phyloP scores from a whole-genome alignment of 352 stramenopile species.

The Pythium plurisporium region DNA sequence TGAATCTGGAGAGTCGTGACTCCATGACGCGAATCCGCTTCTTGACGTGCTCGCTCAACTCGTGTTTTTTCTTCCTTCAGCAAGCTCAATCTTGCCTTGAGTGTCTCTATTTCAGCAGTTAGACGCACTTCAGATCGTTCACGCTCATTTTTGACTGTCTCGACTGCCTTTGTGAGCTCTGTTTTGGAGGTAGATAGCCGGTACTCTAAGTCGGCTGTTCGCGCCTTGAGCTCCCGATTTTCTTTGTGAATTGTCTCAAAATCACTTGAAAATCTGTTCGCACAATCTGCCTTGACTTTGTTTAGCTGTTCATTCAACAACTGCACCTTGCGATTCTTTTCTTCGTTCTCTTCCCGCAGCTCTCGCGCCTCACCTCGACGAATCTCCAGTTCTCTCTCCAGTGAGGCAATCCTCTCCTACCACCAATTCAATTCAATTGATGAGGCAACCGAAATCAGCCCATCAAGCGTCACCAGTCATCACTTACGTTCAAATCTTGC shows the following conservation, averaged over 20 bases:
- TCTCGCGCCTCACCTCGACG: slow-evolving; percentile 52
- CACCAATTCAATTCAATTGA: too few relatives aligned
- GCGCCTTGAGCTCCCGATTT: slow-evolving; percentile 57
- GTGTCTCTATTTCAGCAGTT: slow-evolving; percentile 54
- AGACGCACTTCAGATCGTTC: slow-evolving; percentile 51
- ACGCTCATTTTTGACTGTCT: slow-evolving; percentile 37
- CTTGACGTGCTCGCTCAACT: slow-evolving; percentile 42
- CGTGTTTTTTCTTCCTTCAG: slow-evolving; percentile 64
- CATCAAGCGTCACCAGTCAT: too few relatives aligned
- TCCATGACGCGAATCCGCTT: slow-evolving; percentile 40
- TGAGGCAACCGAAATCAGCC: too few relatives aligned
- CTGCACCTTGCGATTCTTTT: slow-evolving; percentile 58
- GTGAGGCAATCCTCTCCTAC: slow-evolving; percentile 17
- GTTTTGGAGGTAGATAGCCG: slow-evolving; percentile 39
- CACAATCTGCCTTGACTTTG: slow-evolving; percentile 69
- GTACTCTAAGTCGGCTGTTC: slow-evolving; percentile 48
- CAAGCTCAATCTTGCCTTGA: slow-evolving; percentile 40
- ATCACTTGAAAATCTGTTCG: slow-evolving; percentile 41
- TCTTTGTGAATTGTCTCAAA: slow-evolving; percentile 51
- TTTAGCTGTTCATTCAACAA: slow-evolving; percentile 68
- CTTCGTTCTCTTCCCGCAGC: slow-evolving; percentile 54
- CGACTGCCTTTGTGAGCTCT: slow-evolving; percentile 29
- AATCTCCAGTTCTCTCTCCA: slow-evolving; percentile 62
- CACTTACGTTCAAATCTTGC: slow-evolving; percentile 48
- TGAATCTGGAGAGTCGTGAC: slow-evolving; percentile 48